These are phyloP conservation scores for Thalassiosira delicatula DNA, from an alignment of 352 stramenopile species.

Conservation along the genomic window DNA sequence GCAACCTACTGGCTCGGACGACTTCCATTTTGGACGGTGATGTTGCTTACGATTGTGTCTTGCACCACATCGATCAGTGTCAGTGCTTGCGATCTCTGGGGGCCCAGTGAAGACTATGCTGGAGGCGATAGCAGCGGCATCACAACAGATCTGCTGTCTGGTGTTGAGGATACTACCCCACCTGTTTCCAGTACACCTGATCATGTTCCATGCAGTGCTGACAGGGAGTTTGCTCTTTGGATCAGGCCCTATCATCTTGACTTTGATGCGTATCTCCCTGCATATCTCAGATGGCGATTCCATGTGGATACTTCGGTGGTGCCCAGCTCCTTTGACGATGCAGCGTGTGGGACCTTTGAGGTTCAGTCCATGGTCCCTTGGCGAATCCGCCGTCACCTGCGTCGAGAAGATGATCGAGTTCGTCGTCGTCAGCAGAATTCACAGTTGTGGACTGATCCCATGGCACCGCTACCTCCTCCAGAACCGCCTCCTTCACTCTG, in stretches of 20 bases:
- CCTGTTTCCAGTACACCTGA: too few species aligned
- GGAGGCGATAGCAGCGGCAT: too few species aligned
- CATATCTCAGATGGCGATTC: conserved; percentile 3
- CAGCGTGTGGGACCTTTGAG: not conserved
- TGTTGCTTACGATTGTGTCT: not conserved
- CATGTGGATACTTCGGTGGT: not conserved
- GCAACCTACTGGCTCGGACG: not conserved
- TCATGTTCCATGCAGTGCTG: too few species aligned
- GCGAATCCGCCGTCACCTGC: not conserved
- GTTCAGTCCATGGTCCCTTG: not conserved
- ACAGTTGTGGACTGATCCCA: not conserved
- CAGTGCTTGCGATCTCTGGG: not conserved
- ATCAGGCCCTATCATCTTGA: not conserved
- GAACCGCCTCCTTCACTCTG: not conserved
- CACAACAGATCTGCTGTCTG: too few species aligned
- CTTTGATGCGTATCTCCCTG: conserved; percentile 2
- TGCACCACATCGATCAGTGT: too few species aligned
- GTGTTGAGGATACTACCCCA: too few species aligned
- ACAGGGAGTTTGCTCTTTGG: conserved; percentile 5
- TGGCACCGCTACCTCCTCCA: conserved; percentile 1
- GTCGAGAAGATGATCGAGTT: conserved; percentile 6
- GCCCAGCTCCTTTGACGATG: not conserved
- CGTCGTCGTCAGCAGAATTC: not conserved
- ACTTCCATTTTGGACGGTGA: not conserved
- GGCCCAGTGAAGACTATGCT: too few species aligned